A percentile compares a stretch with the other conserved stretches of the same genome.
Evolutionary conservation across 768 basidiomycete species (phyloP).

Genomic region (Galerina sulciceps): DNA sequence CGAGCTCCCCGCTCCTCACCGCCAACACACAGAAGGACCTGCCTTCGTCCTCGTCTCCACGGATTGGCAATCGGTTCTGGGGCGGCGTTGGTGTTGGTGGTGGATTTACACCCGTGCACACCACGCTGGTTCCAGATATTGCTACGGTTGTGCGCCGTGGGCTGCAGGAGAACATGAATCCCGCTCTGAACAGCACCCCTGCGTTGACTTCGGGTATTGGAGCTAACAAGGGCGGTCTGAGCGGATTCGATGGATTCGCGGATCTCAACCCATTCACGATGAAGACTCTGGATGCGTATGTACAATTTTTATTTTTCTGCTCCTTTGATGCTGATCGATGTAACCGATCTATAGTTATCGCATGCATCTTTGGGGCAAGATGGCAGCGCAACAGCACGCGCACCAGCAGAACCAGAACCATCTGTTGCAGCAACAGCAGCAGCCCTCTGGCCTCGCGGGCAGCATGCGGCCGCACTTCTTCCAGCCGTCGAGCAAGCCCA

Average conservation of each 20-base stretch:
- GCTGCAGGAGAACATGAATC: constrained; percentile 83
- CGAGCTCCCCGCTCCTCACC: constrained; percentile 42
- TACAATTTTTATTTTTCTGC: constrained; percentile 21
- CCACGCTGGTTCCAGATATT: constrained; percentile 79
- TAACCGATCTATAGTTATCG: constrained; percentile 54
- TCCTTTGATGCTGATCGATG: constrained; percentile 7
- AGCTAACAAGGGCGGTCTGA: constrained; percentile 23
- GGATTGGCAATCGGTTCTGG: constrained; percentile 72
- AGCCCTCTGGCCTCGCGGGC: constrained; percentile 42
- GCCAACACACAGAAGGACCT: constrained; percentile 83
- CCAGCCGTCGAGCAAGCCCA: constrained; percentile 18
- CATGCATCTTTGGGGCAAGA: constrained; percentile 92
- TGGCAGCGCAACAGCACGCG: constrained; percentile 73
- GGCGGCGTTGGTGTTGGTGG: constrained; percentile 58
- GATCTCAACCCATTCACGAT: constrained; percentile 86
- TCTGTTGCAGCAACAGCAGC: constrained; percentile 24
- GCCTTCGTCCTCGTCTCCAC: constrained; percentile 64
- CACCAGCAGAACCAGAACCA: constrained; percentile 41
- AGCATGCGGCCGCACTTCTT: constrained; percentile 46
- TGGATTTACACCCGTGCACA: constrained; percentile 85
- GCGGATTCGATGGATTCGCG: constrained; percentile 76
- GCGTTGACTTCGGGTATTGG: constrained; percentile 15
- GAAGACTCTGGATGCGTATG: constrained; percentile 82
- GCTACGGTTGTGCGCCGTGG: constrained; percentile 28
- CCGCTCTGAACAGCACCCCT: constrained; percentile 53